Evolutionary conservation across 2,329 filamentous ascomycete species (phyloP), one percentile per base, ranked within the genome.

Genomic region (Mariannaea elegans): DNA sequence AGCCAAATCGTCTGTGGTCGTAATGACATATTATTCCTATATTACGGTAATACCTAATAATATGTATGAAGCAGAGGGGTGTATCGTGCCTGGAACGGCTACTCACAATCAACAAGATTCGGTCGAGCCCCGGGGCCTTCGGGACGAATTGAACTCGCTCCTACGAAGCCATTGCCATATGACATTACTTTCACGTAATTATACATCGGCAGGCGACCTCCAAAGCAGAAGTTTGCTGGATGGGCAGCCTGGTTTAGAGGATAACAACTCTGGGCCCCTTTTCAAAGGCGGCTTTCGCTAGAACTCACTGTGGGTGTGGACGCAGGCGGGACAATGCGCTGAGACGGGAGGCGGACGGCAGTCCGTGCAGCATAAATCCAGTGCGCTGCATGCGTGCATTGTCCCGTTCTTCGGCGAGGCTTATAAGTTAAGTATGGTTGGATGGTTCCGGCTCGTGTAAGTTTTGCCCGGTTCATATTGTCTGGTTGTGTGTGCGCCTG

Each of bases 311-410:
- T 42, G 34, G 24, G 13, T n/a, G 49, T 52, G 42, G 51, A 48
- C 53, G 18, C 32, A 36, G 32, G 13, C 32, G 6, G 42, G 45
- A 62, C 56, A 55, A 42, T 46, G 50, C 38, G 54, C 45, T 61
- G 48, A 64, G 54, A 66, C 47, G 53, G 46, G 42, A 53, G 42
- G 49, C 50, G 46, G 52, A 39, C 59, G 45, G 62, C 44, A 58
- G 57, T 61, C 48, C 52, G 66, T 64, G 57, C 62, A 62, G 56
- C 42, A 21, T 32, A 44, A 36, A 21, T 21, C 48, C 29, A 23
- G 29, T 24, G 46, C 13, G 23, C 50, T 46, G 36, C 50, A 49
- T 36, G 41, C n/a, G 16, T 14, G 49, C 49, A 41, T 49, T 29
- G 53, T 55, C 27, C 48, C 27, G 53, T 41, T 47, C 54, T 18